Evolutionary conservation across 306 rosid genomes (phyloP).

Genomic region (Oemleria cerasiformis): DNA sequence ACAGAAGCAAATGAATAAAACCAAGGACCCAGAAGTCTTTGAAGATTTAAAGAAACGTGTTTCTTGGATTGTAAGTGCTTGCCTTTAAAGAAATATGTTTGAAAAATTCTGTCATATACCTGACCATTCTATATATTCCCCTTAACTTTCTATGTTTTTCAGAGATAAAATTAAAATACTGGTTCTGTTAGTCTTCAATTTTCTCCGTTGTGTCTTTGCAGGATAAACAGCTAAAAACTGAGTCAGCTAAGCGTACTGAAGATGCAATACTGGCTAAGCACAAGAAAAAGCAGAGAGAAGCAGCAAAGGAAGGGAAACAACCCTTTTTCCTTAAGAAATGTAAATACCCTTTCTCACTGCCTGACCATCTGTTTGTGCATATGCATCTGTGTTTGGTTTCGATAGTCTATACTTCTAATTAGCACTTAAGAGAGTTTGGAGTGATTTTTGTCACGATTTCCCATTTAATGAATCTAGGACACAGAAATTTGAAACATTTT

Average conservation of each 20-base stretch:
- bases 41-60: constrained; percentile 49
- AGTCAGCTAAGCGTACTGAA: constrained; percentile 44
- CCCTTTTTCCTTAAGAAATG: constrained; percentile 86
- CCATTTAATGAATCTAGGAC: too few species aligned
- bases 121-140: not conserved
- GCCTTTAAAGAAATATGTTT: not conserved
- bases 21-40: constrained; percentile 42
- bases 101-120: not conserved
- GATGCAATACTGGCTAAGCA: constrained; percentile 57
- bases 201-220: constrained; percentile 31
- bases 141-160: constrained; percentile 15
- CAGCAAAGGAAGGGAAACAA: constrained; percentile 76
- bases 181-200: not conserved
- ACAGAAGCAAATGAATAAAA: constrained; percentile 47
- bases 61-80: constrained; percentile 69
- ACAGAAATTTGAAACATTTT: not conserved
- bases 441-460: too few species aligned
- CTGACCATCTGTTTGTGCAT: not conserved
- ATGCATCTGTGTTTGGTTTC: not conserved
- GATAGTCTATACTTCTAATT: not conserved
- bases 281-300: constrained; percentile 80
- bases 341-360: constrained; percentile 21
- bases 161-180: constrained; percentile 4
- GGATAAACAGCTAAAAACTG: constrained; percentile 66
- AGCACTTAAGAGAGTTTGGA: not conserved